Base-by-base conservation (phyloP, 1,284 basidiomycete species). In the Melampsora larici-populina region DNA sequence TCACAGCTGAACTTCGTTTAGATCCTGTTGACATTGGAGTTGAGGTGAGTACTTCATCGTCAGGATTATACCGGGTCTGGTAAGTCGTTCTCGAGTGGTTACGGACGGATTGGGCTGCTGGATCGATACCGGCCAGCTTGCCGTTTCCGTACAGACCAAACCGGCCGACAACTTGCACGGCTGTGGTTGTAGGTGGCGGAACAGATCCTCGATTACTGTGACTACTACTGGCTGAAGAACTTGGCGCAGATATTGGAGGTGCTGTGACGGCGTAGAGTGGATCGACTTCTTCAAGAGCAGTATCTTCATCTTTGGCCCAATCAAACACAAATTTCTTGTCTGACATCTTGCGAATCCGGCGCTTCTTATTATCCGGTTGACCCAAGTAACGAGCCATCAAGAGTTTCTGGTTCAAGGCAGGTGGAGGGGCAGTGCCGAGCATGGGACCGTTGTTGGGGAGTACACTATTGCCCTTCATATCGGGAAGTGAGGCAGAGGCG, bases 321-420 rank as follows among this genome's bases (percentile, higher is more conserved):
- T 98, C 96, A 82, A 99, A 99, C n/a, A 95, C 91, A 83, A 97
- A 94, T 84, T 96, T 96, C 84, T 94, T 91, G 83, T 95, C 93
- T 81, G 91, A 92, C 88, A 92, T 92, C 85, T 94, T 96, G 76
- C 93, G 89, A 81, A 94, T 90, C 85, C 92, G 92, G 62, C 92
- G 90, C 85, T 95, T 95, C 87, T 94, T 94, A 40, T 81, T 68
- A 63, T 71, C 76, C 8, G 73, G 73, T 58, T 75, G 63, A 24
- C 63, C 69, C 26, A 67, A 48, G 62, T 77, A 78, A 60, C 60
- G 66, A n/a, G 68, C 79, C 78, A 24, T 79, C 70, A 51, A 40
- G 65, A 26, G 79, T 78, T 43, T 80, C 77, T 63, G 71, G 17
- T 79, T 72, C 36, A 74, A 65, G 15, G 49, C 70, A 18, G 70